These are phyloP conservation scores for Plectranthus barbatus DNA, from an alignment of 257 asterid genomes.

Conservation along the genomic window DNA sequence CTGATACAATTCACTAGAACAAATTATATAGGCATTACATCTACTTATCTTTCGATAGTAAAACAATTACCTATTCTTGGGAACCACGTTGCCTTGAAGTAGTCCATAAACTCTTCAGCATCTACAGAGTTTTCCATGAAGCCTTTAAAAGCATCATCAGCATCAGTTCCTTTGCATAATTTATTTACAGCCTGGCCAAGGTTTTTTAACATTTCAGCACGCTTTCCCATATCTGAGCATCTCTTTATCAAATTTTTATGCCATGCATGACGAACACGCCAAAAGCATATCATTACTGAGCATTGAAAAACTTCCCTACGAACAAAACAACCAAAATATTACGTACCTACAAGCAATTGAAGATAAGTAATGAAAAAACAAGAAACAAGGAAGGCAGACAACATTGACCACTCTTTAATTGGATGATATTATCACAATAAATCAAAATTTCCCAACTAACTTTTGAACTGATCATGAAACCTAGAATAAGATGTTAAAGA, in stretches of 20 bases:
- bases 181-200: conserved; percentile 48
- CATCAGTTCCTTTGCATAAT: conserved; percentile 50
- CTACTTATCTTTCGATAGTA: neutral
- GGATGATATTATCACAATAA: neutral
- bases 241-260: conserved; percentile 65
- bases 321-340: conserved; percentile 6
- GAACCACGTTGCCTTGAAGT: conserved; percentile 82
- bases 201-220: conserved; percentile 45
- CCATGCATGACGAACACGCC: conserved; percentile 97
- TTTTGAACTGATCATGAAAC: neutral
- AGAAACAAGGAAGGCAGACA: neutral
- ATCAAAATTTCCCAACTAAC: neutral
- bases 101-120: conserved; percentile 68
- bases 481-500: neutral
- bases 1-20: neutral
- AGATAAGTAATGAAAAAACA: neutral
- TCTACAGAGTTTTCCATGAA: conserved; percentile 44
- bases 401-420: neutral
- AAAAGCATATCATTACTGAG: conserved; percentile 79
- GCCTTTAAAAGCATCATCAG: conserved; percentile 38
- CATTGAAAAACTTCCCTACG: conserved; percentile 79
- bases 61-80: conserved; percentile 61
- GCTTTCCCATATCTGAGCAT: conserved; percentile 46
- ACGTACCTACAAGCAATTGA: conserved; percentile 17
- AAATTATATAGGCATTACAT: neutral